Evolutionary conservation across 164 flowering plant genomes (phyloP).

Genomic region (Piper betle): DNA sequence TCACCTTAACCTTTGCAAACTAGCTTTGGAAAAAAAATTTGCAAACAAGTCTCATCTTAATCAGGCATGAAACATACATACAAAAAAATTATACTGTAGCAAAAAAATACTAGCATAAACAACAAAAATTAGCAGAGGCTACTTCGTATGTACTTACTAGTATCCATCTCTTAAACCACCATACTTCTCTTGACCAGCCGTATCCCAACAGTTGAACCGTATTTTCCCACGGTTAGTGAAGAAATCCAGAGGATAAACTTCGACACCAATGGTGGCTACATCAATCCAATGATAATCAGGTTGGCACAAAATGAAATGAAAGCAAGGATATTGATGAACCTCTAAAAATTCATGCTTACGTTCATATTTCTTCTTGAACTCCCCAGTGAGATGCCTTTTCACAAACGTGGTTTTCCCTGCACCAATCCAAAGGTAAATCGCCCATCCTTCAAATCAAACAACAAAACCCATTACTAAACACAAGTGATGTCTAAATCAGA

Average conservation of each 20-base stretch:
- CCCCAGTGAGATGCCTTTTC: constrained; percentile 30
- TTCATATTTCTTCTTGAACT: constrained; percentile 27
- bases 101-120: too few species aligned
- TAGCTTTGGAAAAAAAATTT: too few species aligned
- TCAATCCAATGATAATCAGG: background rate
- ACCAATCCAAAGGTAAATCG: background rate
- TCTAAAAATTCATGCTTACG: constrained; percentile 11
- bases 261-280: constrained; percentile 55
- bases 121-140: too few species aligned
- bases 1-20: too few species aligned
- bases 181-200: constrained; percentile 62
- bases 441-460: too few species aligned
- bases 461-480: too few species aligned
- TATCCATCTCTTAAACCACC: constrained; percentile 67
- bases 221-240: constrained; percentile 50
- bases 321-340: background rate
- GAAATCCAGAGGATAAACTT: constrained; percentile 61
- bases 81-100: too few species aligned
- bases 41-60: too few species aligned
- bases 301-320: too few species aligned
- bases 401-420: constrained; percentile 35
- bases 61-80: too few species aligned
- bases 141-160: constrained; percentile 27
- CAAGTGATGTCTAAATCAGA: too few species aligned
- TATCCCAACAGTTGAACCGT: constrained; percentile 64